A percentile compares a stretch with the other conserved stretches of the same genome.
Evolutionary conservation across 257 asterid genomes (phyloP).

Genomic region (Primulina tabacum): DNA sequence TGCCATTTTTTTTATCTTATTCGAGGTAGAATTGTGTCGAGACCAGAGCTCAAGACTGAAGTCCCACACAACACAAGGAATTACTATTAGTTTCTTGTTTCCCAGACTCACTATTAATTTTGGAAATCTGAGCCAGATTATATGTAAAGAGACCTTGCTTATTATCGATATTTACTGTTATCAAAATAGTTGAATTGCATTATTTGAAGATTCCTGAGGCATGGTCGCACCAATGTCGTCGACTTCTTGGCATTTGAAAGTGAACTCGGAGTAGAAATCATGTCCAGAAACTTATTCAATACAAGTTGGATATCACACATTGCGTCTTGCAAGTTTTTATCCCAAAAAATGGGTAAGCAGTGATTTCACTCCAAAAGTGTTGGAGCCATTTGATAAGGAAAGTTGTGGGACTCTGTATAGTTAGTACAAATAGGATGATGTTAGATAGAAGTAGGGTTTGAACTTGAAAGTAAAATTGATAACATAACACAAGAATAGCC

Average conservation of each 20-base stretch:
- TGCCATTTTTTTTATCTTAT: not conserved
- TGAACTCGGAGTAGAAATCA: not conserved
- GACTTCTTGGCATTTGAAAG: not conserved
- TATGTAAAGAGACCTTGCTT: not conserved
- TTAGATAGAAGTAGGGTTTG: too few species aligned
- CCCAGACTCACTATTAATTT: not conserved
- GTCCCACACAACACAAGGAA: not conserved
- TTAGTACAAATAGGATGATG: too few species aligned
- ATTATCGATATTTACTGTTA: not conserved
- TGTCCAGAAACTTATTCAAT: not conserved
- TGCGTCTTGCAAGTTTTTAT: not conserved
- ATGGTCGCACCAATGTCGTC: not conserved
- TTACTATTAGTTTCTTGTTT: not conserved
- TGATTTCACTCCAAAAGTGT: not conserved
- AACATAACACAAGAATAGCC: too few species aligned
- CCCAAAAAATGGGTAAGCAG: not conserved
- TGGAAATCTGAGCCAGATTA: not conserved
- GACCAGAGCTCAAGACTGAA: not conserved
- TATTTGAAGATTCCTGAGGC: not conserved
- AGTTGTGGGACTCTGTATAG: slow-evolving; percentile 6
- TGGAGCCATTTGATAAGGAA: slow-evolving; percentile 6
- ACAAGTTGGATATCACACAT: not conserved
- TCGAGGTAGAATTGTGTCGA: slow-evolving; percentile 18
- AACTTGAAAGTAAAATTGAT: too few species aligned
- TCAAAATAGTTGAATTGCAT: not conserved